Conservation (phyloP, 2,329 filamentous ascomycete genomes). For the Venturia pyrina region DNA sequence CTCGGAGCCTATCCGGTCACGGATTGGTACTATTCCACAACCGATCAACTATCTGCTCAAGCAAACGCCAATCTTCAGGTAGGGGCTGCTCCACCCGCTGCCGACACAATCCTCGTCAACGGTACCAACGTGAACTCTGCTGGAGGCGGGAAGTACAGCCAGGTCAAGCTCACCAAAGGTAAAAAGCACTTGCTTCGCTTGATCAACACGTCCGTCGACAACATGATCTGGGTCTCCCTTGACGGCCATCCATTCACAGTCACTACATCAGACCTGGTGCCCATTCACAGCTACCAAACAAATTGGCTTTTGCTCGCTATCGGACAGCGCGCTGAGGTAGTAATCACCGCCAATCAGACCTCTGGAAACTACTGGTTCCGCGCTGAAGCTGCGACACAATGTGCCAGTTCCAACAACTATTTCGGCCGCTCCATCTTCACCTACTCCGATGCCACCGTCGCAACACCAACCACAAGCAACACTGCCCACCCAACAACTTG, state of each 20-base stretch:
- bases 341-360: constrained; percentile 35
- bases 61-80: constrained; percentile 22
- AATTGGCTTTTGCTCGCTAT: constrained; percentile 30
- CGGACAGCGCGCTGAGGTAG: constrained; percentile 37
- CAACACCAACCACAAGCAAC: constrained; percentile 18
- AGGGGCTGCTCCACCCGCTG: constrained; percentile 23
- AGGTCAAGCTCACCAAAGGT: constrained; percentile 22
- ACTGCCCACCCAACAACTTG: constrained; percentile 20
- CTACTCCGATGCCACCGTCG: constrained; percentile 19
- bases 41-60: constrained; percentile 20
- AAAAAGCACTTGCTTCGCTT: constrained; percentile 15
- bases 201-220: constrained; percentile 15
- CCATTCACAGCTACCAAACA: constrained; percentile 19
- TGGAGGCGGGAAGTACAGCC: constrained; percentile 26
- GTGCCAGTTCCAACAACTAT: constrained; percentile 24
- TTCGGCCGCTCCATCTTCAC: constrained; percentile 28
- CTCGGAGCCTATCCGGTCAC: constrained; percentile 21
- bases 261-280: constrained; percentile 16
- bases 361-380: constrained; percentile 37
- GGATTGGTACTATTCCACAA: constrained; percentile 22
- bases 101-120: constrained; percentile 37
- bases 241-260: constrained; percentile 14
- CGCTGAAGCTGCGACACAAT: constrained; percentile 28
- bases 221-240: constrained; percentile 14
- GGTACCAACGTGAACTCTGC: constrained; percentile 31